These are phyloP conservation scores for Volutella citrinella DNA, from an alignment of 2,329 filamentous ascomycete species.

Conservation along the genomic window DNA sequence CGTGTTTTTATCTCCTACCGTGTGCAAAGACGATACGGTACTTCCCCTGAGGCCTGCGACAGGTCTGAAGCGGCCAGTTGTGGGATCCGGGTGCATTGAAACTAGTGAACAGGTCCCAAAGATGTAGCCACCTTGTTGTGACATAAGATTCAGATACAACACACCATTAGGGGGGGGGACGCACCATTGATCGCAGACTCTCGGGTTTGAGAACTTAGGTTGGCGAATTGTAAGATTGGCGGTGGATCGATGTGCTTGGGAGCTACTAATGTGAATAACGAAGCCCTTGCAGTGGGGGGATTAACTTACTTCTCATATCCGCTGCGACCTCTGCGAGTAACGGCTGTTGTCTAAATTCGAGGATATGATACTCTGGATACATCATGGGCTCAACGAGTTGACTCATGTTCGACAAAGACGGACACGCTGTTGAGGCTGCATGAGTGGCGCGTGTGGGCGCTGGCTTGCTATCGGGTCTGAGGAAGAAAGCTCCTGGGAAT, in stretches of 20 bases:
- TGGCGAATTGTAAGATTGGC: slow-evolving; percentile 70
- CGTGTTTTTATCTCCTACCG: slow-evolving; percentile 75
- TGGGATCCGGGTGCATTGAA: slow-evolving; percentile 39
- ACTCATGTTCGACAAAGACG: too few species aligned
- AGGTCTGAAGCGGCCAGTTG: slow-evolving; percentile 27
- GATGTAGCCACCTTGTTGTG: slow-evolving; percentile 44
- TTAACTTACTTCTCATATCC: too few species aligned
- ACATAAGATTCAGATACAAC: slow-evolving; percentile 1
- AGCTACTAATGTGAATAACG: too few species aligned
- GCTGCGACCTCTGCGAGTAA: too few species aligned
- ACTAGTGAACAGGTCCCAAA: slow-evolving; percentile 46
- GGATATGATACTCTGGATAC: too few species aligned
- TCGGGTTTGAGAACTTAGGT: slow-evolving; percentile 18
- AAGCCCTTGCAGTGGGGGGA: too few species aligned
- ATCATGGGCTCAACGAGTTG: too few species aligned
- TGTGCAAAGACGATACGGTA: slow-evolving; percentile 75
- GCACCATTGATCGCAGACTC: slow-evolving; percentile 23
- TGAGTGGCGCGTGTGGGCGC: too few species aligned
- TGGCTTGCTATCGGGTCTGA: too few species aligned
- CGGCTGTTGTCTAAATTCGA: too few species aligned
- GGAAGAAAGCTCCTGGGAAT: too few species aligned
- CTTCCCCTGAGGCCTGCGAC: slow-evolving; percentile 62
- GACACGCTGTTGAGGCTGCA: too few species aligned
- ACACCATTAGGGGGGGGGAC: slow-evolving; percentile 1
- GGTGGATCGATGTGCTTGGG: slow-evolving; percentile 88